Conservation (phyloP, 2,329 filamentous ascomycete species). For the Fusarium chuoi region DNA sequence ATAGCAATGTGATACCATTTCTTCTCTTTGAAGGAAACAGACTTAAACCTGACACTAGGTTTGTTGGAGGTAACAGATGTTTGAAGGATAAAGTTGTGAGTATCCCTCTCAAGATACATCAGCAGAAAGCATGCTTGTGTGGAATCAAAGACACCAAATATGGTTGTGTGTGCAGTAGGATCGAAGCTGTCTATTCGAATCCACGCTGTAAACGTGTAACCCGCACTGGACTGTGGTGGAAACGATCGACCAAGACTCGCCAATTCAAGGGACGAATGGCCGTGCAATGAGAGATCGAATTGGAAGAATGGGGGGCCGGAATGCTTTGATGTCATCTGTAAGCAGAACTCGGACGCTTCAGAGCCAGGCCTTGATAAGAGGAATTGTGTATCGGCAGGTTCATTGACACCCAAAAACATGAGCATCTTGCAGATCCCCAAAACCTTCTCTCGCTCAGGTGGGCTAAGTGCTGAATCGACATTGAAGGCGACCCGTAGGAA, state of each 20-base stretch:
- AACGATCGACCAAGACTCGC: conserved; percentile 86
- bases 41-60: conserved; percentile 94
- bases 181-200: conserved; percentile 90
- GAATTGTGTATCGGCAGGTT: conserved; percentile 84
- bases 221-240: conserved; percentile 80
- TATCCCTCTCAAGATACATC: conserved; percentile 93
- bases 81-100: conserved; percentile 92
- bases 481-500: conserved; percentile 72
- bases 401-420: conserved; percentile 79
- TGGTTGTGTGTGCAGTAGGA: conserved; percentile 84
- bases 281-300: conserved; percentile 89
- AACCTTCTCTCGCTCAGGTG: conserved; percentile 68
- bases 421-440: conserved; percentile 75
- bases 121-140: conserved; percentile 94
- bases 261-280: conserved; percentile 90
- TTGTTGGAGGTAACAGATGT: conserved; percentile 88
- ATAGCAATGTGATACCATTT: conserved; percentile 95
- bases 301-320: conserved; percentile 87
- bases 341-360: conserved; percentile 72
- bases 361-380: conserved; percentile 67
- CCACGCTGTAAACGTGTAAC: conserved; percentile 93
- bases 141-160: conserved; percentile 94
- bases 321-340: conserved; percentile 78
- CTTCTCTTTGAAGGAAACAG: conserved; percentile 76
- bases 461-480: conserved; percentile 59